These are phyloP conservation scores for Stachybotrys chartarum DNA, from an alignment of 2,329 filamentous ascomycete genomes.

Conservation along the genomic window DNA sequence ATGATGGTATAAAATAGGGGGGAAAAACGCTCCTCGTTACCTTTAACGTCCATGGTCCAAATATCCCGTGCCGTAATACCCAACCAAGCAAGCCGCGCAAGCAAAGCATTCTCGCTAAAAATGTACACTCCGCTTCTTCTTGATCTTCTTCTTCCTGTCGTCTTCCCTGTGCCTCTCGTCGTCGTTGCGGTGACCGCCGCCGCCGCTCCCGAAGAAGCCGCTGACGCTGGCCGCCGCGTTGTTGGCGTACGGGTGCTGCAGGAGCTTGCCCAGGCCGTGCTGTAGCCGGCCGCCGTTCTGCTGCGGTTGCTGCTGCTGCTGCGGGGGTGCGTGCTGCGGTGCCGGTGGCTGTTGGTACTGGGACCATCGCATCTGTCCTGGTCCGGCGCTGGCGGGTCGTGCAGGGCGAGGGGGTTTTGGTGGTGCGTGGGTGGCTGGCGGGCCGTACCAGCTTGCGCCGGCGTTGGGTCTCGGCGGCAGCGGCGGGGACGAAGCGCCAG, in stretches of 20 bases:
- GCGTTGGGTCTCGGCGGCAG: conserved; percentile 24
- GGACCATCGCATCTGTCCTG: conserved; percentile 15
- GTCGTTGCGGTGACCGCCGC: conserved; percentile 8
- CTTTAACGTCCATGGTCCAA: neutral
- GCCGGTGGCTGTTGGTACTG: conserved; percentile 4
- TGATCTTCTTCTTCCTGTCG: conserved; percentile 32
- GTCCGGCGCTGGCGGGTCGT: conserved; percentile 42
- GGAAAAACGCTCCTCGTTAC: neutral
- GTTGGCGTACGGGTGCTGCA: conserved; percentile 24
- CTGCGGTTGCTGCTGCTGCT: conserved; percentile 8
- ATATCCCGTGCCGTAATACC: neutral
- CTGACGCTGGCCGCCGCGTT: conserved; percentile 37
- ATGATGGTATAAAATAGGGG: neutral
- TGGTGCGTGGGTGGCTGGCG: conserved; percentile 13
- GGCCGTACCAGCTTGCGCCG: conserved; percentile 8
- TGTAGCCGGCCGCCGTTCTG: conserved; percentile 10
- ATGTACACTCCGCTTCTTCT: conserved; percentile 42
- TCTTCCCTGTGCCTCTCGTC: conserved; percentile 23
- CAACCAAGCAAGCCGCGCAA: neutral
- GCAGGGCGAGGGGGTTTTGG: conserved; percentile 31
- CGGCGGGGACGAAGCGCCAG: conserved; percentile 18
- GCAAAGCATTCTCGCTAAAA: conserved; percentile 21
- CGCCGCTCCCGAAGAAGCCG: conserved; percentile 27
- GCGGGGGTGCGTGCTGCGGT: conserved; percentile 13
- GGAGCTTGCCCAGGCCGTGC: conserved; percentile 19